phyloP scores from a whole-genome alignment of 2,329 filamentous ascomycete species.

The Trichoderma hamatum region DNA sequence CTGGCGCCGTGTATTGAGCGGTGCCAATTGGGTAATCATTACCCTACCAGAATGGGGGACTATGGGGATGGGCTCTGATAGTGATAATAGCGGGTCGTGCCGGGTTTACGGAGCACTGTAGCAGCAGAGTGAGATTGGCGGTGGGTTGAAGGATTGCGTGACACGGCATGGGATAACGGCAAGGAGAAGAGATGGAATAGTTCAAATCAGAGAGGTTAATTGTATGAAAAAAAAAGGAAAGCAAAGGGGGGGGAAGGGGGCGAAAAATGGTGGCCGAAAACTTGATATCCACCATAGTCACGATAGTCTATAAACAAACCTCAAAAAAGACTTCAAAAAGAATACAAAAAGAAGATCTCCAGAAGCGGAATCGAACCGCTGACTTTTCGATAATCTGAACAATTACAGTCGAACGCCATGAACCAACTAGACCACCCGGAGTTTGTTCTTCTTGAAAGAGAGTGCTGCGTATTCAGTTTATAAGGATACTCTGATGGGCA shows the following conservation, averaged over 20 bases:
- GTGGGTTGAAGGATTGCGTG: neutral
- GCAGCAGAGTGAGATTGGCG: neutral
- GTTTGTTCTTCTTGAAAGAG: conserved; percentile 3
- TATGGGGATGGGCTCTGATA: neutral
- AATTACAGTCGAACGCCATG: conserved; percentile 36
- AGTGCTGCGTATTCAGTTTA: neutral
- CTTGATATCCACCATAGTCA: neutral
- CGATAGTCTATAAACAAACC: neutral
- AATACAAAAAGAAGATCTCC: conserved; percentile 6
- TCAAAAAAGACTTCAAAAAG: neutral
- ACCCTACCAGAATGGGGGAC: conserved; percentile 2
- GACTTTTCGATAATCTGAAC: conserved; percentile 34
- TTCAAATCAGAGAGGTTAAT: neutral
- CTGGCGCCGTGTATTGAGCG: neutral
- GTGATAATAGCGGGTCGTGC: neutral
- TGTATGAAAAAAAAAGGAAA: neutral
- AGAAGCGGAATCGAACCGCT: conserved; percentile 35
- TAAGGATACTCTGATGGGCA: neutral
- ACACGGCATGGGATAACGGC: neutral
- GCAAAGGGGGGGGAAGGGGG: neutral
- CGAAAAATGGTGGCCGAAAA: neutral
- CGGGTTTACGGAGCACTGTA: neutral
- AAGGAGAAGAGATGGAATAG: neutral
- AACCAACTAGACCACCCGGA: conserved; percentile 38
- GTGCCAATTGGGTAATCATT: conserved; percentile 23